A percentile compares a stretch with the other conserved stretches of the same genome.
Evolutionary conservation across 2,329 filamentous ascomycete species (phyloP).

Genomic region (Diaporthe ampelina): DNA sequence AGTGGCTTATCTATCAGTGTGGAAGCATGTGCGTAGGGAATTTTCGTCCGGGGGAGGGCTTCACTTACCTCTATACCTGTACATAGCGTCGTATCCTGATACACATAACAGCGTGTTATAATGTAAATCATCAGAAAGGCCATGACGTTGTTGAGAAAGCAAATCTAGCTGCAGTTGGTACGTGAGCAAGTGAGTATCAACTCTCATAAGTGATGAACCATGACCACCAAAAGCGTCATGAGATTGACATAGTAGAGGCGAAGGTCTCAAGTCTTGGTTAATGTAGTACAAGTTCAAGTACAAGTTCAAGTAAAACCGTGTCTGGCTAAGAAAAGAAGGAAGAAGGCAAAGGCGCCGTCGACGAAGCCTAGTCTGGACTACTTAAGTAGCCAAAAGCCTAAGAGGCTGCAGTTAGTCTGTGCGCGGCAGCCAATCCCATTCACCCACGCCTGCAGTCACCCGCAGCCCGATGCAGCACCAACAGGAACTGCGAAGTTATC

Average conservation of each 20-base stretch:
- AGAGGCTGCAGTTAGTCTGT: too few species aligned
- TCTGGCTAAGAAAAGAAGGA: too few species aligned
- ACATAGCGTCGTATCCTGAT: background rate
- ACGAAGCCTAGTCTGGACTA: too few species aligned
- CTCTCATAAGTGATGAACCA: background rate
- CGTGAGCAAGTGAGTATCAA: background rate
- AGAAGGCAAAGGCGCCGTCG: too few species aligned
- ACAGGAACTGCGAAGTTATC: background rate
- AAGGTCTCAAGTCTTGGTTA: too few species aligned
- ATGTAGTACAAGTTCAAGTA: too few species aligned
- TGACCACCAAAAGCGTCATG: background rate
- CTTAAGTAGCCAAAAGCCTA: too few species aligned
- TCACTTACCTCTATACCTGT: background rate
- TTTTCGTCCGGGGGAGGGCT: background rate
- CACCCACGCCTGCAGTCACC: too few species aligned
- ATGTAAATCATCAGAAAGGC: background rate
- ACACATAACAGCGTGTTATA: background rate
- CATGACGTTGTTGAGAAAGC: background rate
- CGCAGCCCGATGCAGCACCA: too few species aligned
- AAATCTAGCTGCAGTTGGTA: background rate
- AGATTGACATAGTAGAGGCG: too few species aligned
- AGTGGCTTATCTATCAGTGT: conserved; percentile 8
- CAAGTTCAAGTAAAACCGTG: too few species aligned
- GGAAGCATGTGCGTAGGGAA: background rate
- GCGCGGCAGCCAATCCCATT: too few species aligned